These are phyloP conservation scores for Fusarium heterosporum DNA, from an alignment of 2,329 filamentous ascomycete species.

Conservation along the genomic window DNA sequence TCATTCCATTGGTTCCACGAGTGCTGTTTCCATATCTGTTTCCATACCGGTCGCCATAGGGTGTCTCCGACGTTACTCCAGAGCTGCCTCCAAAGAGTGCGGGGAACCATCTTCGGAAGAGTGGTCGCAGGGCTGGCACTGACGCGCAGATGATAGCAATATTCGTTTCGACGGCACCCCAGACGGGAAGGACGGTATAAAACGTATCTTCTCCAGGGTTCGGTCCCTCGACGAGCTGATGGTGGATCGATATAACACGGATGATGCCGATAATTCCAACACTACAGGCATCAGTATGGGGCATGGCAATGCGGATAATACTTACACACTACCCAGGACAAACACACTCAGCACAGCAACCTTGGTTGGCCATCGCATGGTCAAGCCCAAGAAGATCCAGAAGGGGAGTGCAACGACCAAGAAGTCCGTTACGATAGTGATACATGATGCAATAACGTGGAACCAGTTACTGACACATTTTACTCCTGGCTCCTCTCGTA, in stretches of 20 bases:
- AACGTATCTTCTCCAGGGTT: constrained; percentile 34
- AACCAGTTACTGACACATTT: constrained; percentile 51
- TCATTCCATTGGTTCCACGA: constrained; percentile 39
- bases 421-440: constrained; percentile 58
- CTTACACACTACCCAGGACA: constrained; percentile 53
- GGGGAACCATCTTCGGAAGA: constrained; percentile 50
- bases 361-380: constrained; percentile 54
- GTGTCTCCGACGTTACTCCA: constrained; percentile 23
- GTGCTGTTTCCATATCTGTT: constrained; percentile 22
- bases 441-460: constrained; percentile 51
- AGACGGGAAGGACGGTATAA: constrained; percentile 49
- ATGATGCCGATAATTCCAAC: constrained; percentile 51
- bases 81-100: constrained; percentile 44
- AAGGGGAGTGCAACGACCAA: constrained; percentile 55
- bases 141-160: constrained; percentile 53
- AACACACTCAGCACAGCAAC: constrained; percentile 56
- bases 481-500: constrained; percentile 39
- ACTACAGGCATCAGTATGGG: constrained; percentile 28
- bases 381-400: constrained; percentile 55
- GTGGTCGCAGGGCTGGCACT: constrained; percentile 51
- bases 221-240: constrained; percentile 43
- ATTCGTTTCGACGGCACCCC: constrained; percentile 53
- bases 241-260: constrained; percentile 48
- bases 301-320: not conserved
- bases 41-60: constrained; percentile 22